A percentile compares a stretch with the other conserved stretches of the same genome.
phyloP scores from a whole-genome alignment of 176 grass and related monocot species.

The Chloris gayana region DNA sequence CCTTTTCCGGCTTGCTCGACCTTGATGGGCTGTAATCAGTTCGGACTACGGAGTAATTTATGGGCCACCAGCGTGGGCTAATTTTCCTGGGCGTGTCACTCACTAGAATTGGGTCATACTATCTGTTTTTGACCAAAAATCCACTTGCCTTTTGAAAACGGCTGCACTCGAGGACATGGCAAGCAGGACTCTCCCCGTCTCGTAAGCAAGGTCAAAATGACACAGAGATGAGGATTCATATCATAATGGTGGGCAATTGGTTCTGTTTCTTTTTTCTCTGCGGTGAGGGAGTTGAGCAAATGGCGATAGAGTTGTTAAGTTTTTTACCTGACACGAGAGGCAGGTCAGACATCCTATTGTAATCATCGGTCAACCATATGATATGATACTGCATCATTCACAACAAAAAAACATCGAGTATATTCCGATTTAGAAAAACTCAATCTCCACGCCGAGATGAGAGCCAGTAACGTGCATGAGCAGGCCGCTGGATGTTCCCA shows the following conservation, averaged over 20 bases:
- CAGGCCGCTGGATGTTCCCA: not conserved
- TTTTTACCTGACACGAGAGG: not conserved
- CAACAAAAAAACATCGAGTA: not conserved
- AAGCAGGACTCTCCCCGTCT: not conserved
- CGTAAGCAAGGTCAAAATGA: not conserved
- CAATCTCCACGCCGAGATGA: not conserved
- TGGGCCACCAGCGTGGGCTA: too few species aligned
- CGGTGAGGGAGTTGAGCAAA: not conserved
- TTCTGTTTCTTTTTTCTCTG: not conserved
- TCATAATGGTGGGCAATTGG: not conserved
- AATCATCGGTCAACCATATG: constrained; percentile 28
- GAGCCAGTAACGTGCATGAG: not conserved
- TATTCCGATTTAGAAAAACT: not conserved
- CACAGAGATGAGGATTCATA: not conserved
- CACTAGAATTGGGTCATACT: too few species aligned
- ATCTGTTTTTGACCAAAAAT: too few species aligned
- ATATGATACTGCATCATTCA: not conserved
- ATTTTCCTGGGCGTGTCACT: too few species aligned
- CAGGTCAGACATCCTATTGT: not conserved
- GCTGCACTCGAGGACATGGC: too few species aligned
- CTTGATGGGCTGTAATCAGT: too few species aligned
- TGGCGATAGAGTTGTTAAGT: not conserved
- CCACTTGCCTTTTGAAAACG: too few species aligned
- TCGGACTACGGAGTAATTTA: too few species aligned
- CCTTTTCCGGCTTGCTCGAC: too few species aligned